Percentiles rank a stretch among this genome's conserved stretches.
Conservation (phyloP, 2,329 filamentous ascomycete species). For the Colletotrichum sp. region DNA sequence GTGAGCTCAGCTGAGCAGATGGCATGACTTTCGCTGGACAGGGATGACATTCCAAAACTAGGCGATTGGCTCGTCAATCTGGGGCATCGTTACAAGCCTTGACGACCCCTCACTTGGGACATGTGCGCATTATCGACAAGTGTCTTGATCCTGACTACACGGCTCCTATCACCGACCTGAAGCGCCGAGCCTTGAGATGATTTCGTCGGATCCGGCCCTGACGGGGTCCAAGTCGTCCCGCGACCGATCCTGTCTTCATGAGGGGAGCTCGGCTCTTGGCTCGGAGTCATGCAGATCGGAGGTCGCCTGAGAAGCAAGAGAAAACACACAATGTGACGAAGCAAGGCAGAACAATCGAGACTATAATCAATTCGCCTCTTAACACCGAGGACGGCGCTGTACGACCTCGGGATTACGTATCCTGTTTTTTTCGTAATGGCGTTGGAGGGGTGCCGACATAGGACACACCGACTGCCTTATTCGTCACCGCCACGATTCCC, state of each 20-base stretch:
- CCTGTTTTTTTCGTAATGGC: background rate
- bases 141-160: background rate
- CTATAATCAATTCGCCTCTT: background rate
- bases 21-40: background rate
- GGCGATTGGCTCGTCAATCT: background rate
- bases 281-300: background rate
- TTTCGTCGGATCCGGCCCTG: background rate
- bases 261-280: background rate
- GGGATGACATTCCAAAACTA: background rate
- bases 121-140: background rate
- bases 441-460: background rate
- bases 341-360: background rate
- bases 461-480: background rate
- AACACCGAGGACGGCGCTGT: constrained; percentile 11
- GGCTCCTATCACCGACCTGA: background rate
- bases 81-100: background rate
- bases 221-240: background rate
- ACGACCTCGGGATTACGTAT: constrained; percentile 13
- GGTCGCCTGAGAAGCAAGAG: constrained; percentile 3
- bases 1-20: background rate
- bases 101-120: background rate
- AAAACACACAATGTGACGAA: background rate
- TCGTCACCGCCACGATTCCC: constrained; percentile 2
- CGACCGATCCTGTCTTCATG: background rate
- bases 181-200: background rate